These are phyloP conservation scores for Mycena sanguinolenta DNA, from an alignment of 768 basidiomycete species.

Conservation along the genomic window DNA sequence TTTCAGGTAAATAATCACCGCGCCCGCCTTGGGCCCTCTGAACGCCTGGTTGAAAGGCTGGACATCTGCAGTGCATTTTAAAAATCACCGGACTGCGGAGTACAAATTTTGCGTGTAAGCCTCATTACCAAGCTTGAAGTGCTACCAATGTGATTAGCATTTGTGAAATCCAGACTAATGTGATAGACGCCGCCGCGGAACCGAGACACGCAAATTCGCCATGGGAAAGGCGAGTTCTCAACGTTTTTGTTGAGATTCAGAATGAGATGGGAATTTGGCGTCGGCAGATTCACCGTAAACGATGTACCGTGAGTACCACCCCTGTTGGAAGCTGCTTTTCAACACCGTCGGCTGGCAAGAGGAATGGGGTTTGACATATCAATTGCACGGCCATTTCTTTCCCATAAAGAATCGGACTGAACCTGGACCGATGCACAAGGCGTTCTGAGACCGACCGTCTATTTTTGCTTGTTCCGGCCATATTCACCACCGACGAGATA, in stretches of 20 bases:
- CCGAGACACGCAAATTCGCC: not conserved
- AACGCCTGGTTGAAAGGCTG: not conserved
- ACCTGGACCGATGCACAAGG: conserved; percentile 26
- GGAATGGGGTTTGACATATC: conserved; percentile 18
- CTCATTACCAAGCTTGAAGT: not conserved
- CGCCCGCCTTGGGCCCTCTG: not conserved
- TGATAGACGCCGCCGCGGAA: not conserved
- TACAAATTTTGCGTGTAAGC: not conserved
- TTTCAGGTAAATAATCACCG: not conserved
- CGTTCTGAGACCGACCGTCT: conserved; percentile 30
- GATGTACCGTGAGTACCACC: not conserved
- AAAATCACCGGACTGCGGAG: not conserved
- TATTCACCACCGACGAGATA: too few relatives aligned
- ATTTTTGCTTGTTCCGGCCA: conserved; percentile 19
- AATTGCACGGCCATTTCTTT: not conserved
- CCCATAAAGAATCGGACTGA: conserved; percentile 14
- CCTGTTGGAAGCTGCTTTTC: conserved; percentile 1
- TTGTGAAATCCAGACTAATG: not conserved
- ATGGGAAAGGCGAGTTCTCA: conserved; percentile 1
- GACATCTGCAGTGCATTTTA: not conserved
- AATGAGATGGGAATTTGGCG: not conserved
- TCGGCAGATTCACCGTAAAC: not conserved
- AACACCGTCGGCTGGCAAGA: conserved; percentile 6
- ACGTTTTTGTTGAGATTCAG: conserved; percentile 1
- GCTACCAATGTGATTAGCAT: not conserved